phyloP scores from a whole-genome alignment of 2,329 filamentous ascomycete species.

The Escovopsis sp. region DNA sequence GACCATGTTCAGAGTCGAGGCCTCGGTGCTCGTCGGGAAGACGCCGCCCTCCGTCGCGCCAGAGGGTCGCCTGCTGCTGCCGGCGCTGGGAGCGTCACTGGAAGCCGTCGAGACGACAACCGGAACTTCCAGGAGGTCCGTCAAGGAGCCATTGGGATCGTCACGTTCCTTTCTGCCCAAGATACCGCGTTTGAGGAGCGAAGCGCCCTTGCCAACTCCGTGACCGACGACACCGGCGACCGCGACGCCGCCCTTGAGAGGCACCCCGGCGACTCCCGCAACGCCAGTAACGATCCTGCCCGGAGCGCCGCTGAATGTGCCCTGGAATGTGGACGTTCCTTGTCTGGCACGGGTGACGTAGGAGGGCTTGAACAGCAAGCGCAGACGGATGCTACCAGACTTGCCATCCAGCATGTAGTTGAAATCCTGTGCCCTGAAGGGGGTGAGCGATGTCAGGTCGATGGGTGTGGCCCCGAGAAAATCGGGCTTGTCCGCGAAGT shows the following conservation, averaged over 20 bases:
- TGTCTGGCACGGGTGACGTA: constrained; percentile 80
- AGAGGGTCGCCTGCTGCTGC: constrained; percentile 26
- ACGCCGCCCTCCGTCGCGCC: constrained; percentile 14
- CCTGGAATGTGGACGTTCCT: constrained; percentile 84
- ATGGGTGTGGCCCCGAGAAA: constrained; percentile 67
- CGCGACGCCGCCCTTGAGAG: constrained; percentile 81
- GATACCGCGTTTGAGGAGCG: constrained; percentile 78
- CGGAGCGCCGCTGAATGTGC: constrained; percentile 70
- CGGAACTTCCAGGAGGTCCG: constrained; percentile 27
- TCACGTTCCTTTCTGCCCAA: constrained; percentile 56
- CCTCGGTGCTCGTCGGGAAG: background rate
- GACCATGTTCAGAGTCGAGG: constrained; percentile 10
- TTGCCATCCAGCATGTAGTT: constrained; percentile 71
- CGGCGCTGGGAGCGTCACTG: constrained; percentile 18
- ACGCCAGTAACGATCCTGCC: constrained; percentile 75
- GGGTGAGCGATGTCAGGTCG: constrained; percentile 65
- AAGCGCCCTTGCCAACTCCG: constrained; percentile 76
- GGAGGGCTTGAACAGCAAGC: constrained; percentile 81
- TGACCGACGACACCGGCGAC: constrained; percentile 59
- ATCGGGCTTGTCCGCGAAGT: constrained; percentile 91
- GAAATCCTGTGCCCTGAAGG: constrained; percentile 68
- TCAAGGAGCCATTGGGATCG: constrained; percentile 31
- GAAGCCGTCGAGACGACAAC: constrained; percentile 17
- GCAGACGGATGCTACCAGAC: constrained; percentile 67
- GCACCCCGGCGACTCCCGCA: constrained; percentile 47